Conservation (phyloP, 163 green algal genomes). For the Chloroidium sp. region DNA sequence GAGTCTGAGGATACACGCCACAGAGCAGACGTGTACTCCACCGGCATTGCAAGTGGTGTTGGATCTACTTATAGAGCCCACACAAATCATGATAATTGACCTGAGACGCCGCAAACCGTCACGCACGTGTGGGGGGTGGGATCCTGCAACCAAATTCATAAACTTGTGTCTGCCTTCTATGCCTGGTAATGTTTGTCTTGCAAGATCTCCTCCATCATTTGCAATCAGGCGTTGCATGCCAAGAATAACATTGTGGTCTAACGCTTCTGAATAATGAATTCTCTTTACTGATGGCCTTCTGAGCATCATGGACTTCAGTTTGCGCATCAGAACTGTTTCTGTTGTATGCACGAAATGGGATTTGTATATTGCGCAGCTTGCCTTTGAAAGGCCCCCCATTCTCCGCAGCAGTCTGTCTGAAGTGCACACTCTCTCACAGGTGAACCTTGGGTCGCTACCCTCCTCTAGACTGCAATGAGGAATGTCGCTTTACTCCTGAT, state of each 20-base stretch:
- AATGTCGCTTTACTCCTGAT: not conserved
- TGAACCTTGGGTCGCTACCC: conserved; percentile 57
- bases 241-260: too few relatives aligned
- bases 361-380: conserved; percentile 12
- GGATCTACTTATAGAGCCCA: not conserved
- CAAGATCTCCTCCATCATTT: not conserved
- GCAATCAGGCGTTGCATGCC: too few relatives aligned
- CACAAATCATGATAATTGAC: conserved; percentile 11
- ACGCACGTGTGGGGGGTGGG: conserved; percentile 77
- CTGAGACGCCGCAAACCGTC: conserved; percentile 79
- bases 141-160: conserved; percentile 43
- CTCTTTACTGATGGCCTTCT: not conserved
- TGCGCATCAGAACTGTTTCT: not conserved
- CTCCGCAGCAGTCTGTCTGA: conserved; percentile 70
- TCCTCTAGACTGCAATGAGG: conserved; percentile 2
- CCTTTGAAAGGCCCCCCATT: conserved; percentile 77
- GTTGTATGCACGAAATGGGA: not conserved
- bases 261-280: not conserved
- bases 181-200: not conserved
- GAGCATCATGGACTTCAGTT: not conserved
- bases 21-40: not conserved
- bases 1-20: not conserved
- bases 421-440: conserved; percentile 92
- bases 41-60: not conserved
- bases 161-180: not conserved